Evolutionary conservation across 2,329 filamentous ascomycete genomes (phyloP).

Genomic region (Monilinia laxa): DNA sequence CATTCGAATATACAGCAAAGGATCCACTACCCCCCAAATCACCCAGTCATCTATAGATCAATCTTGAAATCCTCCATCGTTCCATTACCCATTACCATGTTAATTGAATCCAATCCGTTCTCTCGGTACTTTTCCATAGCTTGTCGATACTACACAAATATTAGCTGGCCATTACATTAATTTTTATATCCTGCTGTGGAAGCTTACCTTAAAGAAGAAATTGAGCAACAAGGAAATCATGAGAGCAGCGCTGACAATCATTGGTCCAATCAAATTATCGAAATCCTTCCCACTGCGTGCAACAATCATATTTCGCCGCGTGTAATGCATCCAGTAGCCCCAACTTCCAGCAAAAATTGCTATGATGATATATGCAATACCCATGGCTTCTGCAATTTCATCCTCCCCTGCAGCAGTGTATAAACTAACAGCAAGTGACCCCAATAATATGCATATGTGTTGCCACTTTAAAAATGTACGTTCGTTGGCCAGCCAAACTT

Average conservation of each 20-base stretch:
- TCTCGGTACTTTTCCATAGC: constrained; percentile 28
- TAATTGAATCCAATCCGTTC: neutral
- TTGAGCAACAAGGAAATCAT: constrained; percentile 79
- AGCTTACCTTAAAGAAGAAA: constrained; percentile 75
- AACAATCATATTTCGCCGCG: constrained; percentile 74
- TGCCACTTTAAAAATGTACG: constrained; percentile 99
- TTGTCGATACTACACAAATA: constrained; percentile 31
- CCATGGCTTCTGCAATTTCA: constrained; percentile 71
- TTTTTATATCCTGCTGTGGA: neutral
- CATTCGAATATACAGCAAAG: constrained; percentile 4
- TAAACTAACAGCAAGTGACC: constrained; percentile 76
- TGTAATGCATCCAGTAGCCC: constrained; percentile 83
- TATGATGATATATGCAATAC: constrained; percentile 78
- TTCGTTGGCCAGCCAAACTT: constrained; percentile 98
- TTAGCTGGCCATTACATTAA: constrained; percentile 22
- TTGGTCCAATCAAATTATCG: constrained; percentile 81
- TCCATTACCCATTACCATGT: constrained; percentile 19
- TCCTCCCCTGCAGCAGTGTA: constrained; percentile 87
- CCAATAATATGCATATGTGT: constrained; percentile 86
- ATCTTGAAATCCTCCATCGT: constrained; percentile 16
- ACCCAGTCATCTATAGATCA: constrained; percentile 23
- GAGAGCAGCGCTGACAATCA: constrained; percentile 78
- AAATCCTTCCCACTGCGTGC: constrained; percentile 89
- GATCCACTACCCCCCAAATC: constrained; percentile 4
- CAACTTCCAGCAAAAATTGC: constrained; percentile 81